These are phyloP conservation scores for Passiflora organensis DNA, from an alignment of 345 rosid species.

Conservation along the genomic window DNA sequence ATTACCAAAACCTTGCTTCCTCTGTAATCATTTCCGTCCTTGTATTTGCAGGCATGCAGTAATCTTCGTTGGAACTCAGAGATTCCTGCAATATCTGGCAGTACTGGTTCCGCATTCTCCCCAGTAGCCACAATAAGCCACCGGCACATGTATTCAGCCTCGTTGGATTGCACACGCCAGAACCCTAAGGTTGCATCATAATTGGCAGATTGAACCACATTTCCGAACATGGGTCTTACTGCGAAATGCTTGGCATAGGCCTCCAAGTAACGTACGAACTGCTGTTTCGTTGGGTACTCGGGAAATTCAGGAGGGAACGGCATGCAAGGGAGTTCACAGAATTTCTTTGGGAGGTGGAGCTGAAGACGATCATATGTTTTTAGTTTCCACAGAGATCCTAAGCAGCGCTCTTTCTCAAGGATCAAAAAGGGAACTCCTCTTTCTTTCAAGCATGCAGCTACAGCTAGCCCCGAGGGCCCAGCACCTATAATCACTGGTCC, in stretches of 20 bases:
- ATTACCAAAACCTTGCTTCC: conserved; percentile 59
- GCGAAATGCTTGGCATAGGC: conserved; percentile 26
- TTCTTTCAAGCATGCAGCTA: conserved; percentile 28
- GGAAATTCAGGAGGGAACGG: conserved; percentile 26
- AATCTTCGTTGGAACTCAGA: conserved; percentile 25
- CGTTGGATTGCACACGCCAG: conserved; percentile 25
- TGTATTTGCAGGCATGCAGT: conserved; percentile 58
- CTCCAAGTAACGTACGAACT: conserved; percentile 33
- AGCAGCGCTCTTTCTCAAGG: conserved; percentile 27
- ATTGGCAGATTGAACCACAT: conserved; percentile 18
- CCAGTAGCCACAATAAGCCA: conserved; percentile 86
- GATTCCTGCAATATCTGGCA: conserved; percentile 56
- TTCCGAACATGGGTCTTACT: conserved; percentile 22
- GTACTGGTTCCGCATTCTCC: conserved; percentile 76
- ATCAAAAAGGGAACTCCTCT: conserved; percentile 24
- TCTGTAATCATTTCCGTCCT: conserved; percentile 49
- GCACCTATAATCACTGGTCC: conserved; percentile 38
- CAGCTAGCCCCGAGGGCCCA: conserved; percentile 37
- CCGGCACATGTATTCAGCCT: conserved; percentile 26
- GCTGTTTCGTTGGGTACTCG: conserved; percentile 29
- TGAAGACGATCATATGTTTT: conserved; percentile 36
- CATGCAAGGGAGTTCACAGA: conserved; percentile 31
- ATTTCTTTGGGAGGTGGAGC: conserved; percentile 33
- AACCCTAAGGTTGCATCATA: conserved; percentile 18
- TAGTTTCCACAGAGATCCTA: conserved; percentile 32